phyloP scores from a whole-genome alignment of 1,139 yeast genomes.

The Meyerozyma carpophila region DNA sequence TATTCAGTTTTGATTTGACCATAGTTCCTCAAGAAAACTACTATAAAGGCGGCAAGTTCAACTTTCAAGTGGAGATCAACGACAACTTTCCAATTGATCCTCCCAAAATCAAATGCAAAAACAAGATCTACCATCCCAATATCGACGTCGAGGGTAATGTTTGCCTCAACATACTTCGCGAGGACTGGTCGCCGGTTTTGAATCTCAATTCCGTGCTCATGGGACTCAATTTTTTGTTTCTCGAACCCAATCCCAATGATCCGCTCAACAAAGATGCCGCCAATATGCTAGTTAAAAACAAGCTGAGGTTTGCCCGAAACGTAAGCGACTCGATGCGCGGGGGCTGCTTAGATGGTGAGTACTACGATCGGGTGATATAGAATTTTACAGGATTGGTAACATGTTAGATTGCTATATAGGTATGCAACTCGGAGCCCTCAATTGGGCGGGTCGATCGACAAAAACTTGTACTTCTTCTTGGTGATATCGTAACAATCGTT shows the following conservation, averaged over 20 bases:
- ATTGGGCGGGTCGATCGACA: conserved; percentile 24
- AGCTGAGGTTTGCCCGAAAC: conserved; percentile 48
- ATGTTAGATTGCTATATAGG: neutral
- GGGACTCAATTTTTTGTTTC: conserved; percentile 78
- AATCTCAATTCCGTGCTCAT: conserved; percentile 76
- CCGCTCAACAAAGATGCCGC: conserved; percentile 94
- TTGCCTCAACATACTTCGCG: conserved; percentile 83
- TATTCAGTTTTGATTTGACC: conserved; percentile 55
- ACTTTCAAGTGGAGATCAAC: conserved; percentile 58
- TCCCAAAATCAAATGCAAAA: conserved; percentile 71
- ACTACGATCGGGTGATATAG: conserved; percentile 53
- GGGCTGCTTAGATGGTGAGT: conserved; percentile 50
- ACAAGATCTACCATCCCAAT: conserved; percentile 87
- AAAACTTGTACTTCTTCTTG: conserved; percentile 67
- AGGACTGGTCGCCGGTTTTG: conserved; percentile 95
- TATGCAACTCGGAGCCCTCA: neutral
- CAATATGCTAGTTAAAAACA: conserved; percentile 56
- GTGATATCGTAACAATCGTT: conserved; percentile 72
- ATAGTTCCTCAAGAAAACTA: conserved; percentile 78
- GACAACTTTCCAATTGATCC: conserved; percentile 88
- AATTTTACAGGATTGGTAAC: neutral
- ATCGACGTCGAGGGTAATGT: conserved; percentile 88
- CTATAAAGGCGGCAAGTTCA: conserved; percentile 65
- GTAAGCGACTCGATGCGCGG: conserved; percentile 74
- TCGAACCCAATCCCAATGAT: conserved; percentile 89